Evolutionary conservation across 257 asterid genomes (phyloP).

Genomic region (Euphrasia confusa): DNA sequence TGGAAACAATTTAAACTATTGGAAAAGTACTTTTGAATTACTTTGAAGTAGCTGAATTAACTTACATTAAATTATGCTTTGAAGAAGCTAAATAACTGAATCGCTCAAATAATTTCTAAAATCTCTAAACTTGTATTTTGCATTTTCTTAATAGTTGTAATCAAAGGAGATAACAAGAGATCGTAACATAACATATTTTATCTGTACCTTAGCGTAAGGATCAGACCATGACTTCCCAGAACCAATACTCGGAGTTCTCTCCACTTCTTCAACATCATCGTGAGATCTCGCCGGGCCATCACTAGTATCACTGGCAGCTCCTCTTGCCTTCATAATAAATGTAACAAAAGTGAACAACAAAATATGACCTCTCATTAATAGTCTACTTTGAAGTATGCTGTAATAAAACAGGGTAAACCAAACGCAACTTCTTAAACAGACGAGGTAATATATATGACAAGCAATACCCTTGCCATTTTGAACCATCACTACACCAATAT

Average conservation of each 20-base stretch:
- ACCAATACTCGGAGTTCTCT: slow-evolving; percentile 44
- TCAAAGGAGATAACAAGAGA: slow-evolving; percentile 7
- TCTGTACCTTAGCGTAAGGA: slow-evolving; percentile 48
- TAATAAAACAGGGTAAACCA: not conserved
- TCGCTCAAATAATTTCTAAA: not conserved
- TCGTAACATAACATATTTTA: not conserved
- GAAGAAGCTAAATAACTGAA: not conserved
- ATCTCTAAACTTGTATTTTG: not conserved
- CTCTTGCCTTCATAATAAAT: slow-evolving; percentile 49
- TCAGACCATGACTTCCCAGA: slow-evolving; percentile 60
- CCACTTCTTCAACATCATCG: slow-evolving; percentile 48
- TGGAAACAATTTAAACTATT: not conserved
- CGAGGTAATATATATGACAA: not conserved
- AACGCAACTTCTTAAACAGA: not conserved
- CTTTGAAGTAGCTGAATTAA: not conserved
- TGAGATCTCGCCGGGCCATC: slow-evolving; percentile 35
- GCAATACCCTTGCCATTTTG: not conserved
- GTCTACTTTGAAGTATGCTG: slow-evolving; percentile 10
- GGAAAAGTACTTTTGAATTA: not conserved
- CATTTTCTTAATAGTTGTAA: not conserved
- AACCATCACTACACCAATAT: slow-evolving; percentile 6
- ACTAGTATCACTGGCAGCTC: slow-evolving; percentile 36
- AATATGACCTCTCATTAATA: slow-evolving; percentile 8
- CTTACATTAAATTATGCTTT: not conserved
- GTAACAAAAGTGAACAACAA: slow-evolving; percentile 19